phyloP scores from a whole-genome alignment of 371 early-diverging fungal genomes.

The Lichtheimia corymbifera region DNA sequence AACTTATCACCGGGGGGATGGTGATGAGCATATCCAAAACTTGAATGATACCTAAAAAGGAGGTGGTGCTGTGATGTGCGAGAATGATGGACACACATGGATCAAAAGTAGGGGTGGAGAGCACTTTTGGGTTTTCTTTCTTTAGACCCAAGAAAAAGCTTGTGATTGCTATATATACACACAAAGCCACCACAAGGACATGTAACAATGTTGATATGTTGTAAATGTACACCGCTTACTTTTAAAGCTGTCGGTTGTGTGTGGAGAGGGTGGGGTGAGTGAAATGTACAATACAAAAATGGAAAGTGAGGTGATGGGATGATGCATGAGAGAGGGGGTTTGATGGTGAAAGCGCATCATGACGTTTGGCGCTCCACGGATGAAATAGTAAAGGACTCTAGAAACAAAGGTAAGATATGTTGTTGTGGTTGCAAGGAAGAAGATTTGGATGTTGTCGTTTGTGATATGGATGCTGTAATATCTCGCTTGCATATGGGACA shows the following conservation, averaged over 20 bases:
- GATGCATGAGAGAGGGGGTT: neutral
- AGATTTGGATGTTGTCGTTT: neutral
- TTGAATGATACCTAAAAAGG: neutral
- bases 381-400: neutral
- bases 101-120: neutral
- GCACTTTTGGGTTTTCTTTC: no score
- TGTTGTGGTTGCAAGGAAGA: conserved; percentile 1
- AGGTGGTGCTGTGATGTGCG: neutral
- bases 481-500: conserved; percentile 14
- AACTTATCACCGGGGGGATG: no score
- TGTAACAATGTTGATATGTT: neutral
- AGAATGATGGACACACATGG: neutral
- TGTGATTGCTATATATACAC: neutral
- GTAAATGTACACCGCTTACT: conserved; percentile 1
- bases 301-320: neutral
- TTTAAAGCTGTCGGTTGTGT: conserved; percentile 7
- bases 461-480: conserved; percentile 4
- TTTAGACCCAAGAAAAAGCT: neutral
- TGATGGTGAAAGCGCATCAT: neutral
- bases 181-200: neutral
- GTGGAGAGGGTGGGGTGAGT: neutral
- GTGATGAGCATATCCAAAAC: no score
- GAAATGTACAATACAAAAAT: conserved; percentile 1
- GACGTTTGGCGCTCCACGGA: neutral
- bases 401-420: conserved; percentile 1